Evolutionary conservation across 2,329 filamentous ascomycete genomes (phyloP).

Genomic region (Clarireedia paspali): DNA sequence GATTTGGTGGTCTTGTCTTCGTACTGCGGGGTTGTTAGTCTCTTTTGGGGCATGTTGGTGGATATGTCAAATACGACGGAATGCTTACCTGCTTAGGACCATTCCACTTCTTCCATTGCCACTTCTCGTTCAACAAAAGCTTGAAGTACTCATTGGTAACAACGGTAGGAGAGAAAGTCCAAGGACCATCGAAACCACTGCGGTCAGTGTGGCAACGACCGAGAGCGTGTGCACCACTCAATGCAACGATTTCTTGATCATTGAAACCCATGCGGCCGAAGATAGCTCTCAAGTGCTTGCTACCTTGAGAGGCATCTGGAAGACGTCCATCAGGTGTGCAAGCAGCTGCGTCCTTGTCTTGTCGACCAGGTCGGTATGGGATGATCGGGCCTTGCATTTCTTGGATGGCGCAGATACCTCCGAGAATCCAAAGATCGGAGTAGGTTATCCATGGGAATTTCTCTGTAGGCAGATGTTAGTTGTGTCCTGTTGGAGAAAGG

Average conservation of each 20-base stretch:
- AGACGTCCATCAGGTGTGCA: conserved; percentile 93
- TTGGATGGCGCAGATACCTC: conserved; percentile 77
- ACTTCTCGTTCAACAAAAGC: conserved; percentile 84
- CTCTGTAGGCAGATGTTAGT: conserved; percentile 33
- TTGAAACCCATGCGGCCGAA: conserved; percentile 98
- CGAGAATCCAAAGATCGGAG: conserved; percentile 95
- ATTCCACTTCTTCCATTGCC: conserved; percentile 85
- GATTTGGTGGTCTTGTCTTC: conserved; percentile 81
- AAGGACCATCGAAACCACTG: conserved; percentile 80
- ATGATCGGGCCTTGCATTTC: conserved; percentile 89
- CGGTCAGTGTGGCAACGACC: conserved; percentile 86
- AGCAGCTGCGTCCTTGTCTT: conserved; percentile 68
- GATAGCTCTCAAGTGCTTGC: conserved; percentile 79
- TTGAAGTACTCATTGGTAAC: conserved; percentile 94
- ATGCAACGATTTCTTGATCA: conserved; percentile 91
- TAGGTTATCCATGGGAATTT: conserved; percentile 95
- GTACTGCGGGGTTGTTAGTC: conserved; percentile 42
- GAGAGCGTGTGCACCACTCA: conserved; percentile 77
- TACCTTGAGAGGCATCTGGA: conserved; percentile 71
- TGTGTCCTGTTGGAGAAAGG: not conserved
- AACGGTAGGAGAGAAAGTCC: conserved; percentile 86
- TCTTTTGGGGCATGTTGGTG: not conserved
- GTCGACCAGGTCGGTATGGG: conserved; percentile 80
- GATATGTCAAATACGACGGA: not conserved
- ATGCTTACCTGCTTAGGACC: conserved; percentile 62